Evolutionary conservation across 1,139 yeast genomes (phyloP).

Genomic region (Taphrina betulina): DNA sequence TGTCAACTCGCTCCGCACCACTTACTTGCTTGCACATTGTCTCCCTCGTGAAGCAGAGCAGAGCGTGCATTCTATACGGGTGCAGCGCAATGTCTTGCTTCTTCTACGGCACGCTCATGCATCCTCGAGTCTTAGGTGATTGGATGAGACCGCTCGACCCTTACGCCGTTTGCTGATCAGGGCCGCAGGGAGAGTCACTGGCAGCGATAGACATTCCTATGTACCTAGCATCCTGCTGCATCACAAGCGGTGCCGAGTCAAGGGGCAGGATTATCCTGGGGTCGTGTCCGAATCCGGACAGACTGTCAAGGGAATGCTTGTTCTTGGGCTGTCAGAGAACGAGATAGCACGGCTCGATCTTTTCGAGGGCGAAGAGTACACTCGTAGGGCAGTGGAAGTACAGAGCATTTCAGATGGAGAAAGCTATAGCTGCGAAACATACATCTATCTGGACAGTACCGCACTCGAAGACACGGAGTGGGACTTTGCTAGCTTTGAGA

Average conservation of each 20-base stretch:
- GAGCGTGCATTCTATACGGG: too few relatives aligned
- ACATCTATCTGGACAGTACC: slow-evolving; percentile 5
- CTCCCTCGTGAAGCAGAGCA: too few relatives aligned
- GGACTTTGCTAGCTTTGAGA: slow-evolving; percentile 18
- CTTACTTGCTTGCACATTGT: too few relatives aligned
- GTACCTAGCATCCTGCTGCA: slow-evolving; percentile 6
- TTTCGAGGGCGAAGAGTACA: slow-evolving; percentile 32
- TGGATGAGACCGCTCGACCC: too few relatives aligned
- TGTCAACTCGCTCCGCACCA: too few relatives aligned
- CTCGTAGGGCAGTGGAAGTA: slow-evolving; percentile 5
- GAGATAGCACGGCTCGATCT: slow-evolving; percentile 19
- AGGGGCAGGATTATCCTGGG: slow-evolving; percentile 27
- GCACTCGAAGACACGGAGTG: slow-evolving; percentile 3
- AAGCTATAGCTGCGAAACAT: slow-evolving; percentile 7
- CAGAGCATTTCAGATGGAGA: not conserved
- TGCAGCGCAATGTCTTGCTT: slow-evolving; percentile 14
- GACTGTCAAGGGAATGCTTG: slow-evolving; percentile 20
- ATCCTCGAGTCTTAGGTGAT: slow-evolving; percentile 23
- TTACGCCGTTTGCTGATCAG: too few relatives aligned
- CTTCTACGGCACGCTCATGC: slow-evolving; percentile 34
- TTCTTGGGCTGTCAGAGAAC: not conserved
- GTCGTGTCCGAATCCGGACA: slow-evolving; percentile 3
- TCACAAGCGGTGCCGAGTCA: slow-evolving; percentile 23
- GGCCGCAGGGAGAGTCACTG: slow-evolving; percentile 12
- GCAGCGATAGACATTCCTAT: not conserved